phyloP scores from a whole-genome alignment of 768 basidiomycete species.

The Russula brevipes region DNA sequence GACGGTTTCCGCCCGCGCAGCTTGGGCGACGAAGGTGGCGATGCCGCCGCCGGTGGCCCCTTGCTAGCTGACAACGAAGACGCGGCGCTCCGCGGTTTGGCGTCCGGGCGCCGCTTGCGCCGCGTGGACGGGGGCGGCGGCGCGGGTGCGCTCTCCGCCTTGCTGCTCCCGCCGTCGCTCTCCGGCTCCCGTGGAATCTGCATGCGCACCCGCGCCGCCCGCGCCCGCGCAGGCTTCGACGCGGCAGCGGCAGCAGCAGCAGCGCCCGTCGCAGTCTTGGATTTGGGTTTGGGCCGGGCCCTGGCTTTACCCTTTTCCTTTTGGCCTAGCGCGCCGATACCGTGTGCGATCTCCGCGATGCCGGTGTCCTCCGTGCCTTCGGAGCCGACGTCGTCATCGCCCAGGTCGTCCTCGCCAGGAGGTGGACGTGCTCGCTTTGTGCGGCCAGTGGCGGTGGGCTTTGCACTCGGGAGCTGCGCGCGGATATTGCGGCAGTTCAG shows the following conservation, averaged over 20 bases:
- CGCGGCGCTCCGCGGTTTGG: not conserved
- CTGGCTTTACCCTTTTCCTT: slow-evolving; percentile 12
- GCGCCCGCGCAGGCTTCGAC: not conserved
- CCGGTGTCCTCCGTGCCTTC: slow-evolving; percentile 32
- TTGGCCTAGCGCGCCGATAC: slow-evolving; percentile 21
- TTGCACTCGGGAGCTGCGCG: slow-evolving; percentile 25
- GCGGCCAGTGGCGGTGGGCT: slow-evolving; percentile 25
- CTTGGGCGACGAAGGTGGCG: not conserved
- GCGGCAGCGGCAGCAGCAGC: not conserved
- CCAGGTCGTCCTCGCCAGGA: slow-evolving; percentile 17
- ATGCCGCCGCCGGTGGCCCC: not conserved
- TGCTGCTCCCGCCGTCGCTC: slow-evolving; percentile 11
- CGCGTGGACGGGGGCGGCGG: not conserved
- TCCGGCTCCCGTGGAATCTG: not conserved
- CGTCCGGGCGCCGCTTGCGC: slow-evolving; percentile 2
- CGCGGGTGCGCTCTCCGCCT: not conserved
- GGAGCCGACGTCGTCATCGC: slow-evolving; percentile 28
- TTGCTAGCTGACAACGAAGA: not conserved
- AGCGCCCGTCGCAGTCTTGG: not conserved
- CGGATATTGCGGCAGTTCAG: slow-evolving; percentile 49
- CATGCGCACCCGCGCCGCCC: not conserved
- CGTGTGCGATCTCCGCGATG: slow-evolving; percentile 31
- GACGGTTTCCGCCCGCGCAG: slow-evolving; percentile 15
- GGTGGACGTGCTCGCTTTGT: slow-evolving; percentile 30
- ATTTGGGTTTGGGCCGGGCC: slow-evolving; percentile 5